Percentiles rank a stretch among this genome's conserved stretches.
phyloP scores from a whole-genome alignment of 768 basidiomycete species.

The Boletus rex-veris region DNA sequence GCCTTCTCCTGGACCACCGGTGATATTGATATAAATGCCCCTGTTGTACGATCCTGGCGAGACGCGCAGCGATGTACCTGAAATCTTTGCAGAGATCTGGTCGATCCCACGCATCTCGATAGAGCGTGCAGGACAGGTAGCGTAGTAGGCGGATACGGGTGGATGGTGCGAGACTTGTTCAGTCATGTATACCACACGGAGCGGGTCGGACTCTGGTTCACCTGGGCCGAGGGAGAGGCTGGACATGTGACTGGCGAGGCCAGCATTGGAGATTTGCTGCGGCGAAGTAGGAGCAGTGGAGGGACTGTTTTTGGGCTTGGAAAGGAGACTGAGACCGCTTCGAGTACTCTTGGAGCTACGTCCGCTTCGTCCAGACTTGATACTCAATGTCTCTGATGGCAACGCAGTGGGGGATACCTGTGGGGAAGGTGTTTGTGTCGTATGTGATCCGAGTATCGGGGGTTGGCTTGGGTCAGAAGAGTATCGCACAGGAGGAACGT shows the following conservation, averaged over 20 bases:
- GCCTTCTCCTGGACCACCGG: constrained; percentile 68
- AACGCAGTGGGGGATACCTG: constrained; percentile 20
- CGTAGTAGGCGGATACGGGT: constrained; percentile 85
- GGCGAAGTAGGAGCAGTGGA: constrained; percentile 45
- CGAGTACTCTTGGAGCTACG: constrained; percentile 59
- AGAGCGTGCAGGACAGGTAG: constrained; percentile 67
- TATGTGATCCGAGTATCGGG: constrained; percentile 44
- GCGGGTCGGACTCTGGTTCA: constrained; percentile 32
- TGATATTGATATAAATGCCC: constrained; percentile 82
- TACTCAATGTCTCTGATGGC: constrained; percentile 48
- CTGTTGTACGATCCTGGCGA: constrained; percentile 81
- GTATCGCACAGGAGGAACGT: constrained; percentile 60
- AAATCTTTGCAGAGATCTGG: constrained; percentile 90
- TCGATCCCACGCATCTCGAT: constrained; percentile 79
- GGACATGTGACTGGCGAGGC: constrained; percentile 52
- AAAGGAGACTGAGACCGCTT: constrained; percentile 54
- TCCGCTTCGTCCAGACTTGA: constrained; percentile 45
- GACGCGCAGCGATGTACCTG: constrained; percentile 82
- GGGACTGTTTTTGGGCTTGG: constrained; percentile 41
- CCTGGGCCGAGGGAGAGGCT: constrained; percentile 51
- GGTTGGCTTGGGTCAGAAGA: constrained; percentile 44
- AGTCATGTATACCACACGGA: constrained; percentile 78
- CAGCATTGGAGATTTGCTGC: constrained; percentile 38
- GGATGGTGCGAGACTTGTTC: constrained; percentile 98
- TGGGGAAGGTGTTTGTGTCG: constrained; percentile 27